Percentiles rank a stretch among this genome's conserved stretches.
Conservation (phyloP, 2,329 filamentous ascomycete genomes). For the Fusarium caatingaense region DNA sequence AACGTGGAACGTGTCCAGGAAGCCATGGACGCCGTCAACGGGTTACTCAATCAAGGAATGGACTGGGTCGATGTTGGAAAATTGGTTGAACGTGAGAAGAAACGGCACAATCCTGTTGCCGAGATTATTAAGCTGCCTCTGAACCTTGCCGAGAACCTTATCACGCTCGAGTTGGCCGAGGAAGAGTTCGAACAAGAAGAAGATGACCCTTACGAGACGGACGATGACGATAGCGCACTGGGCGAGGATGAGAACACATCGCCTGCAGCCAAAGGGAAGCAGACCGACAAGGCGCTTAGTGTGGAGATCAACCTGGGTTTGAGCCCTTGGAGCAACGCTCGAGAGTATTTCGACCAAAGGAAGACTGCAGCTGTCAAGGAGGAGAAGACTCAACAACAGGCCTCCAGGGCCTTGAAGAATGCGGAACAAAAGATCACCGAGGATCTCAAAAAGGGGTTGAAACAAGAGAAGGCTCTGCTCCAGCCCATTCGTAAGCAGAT, state of each 20-base stretch:
- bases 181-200: constrained; percentile 72
- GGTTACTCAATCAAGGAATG: constrained; percentile 92
- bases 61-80: constrained; percentile 95
- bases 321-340: constrained; percentile 88
- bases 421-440: constrained; percentile 89
- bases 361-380: constrained; percentile 86
- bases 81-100: constrained; percentile 88
- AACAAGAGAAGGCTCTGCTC: constrained; percentile 90
- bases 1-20: constrained; percentile 93
- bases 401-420: constrained; percentile 84
- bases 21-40: constrained; percentile 91
- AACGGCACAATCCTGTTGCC: constrained; percentile 83
- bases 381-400: constrained; percentile 85
- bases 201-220: constrained; percentile 71
- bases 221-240: constrained; percentile 68
- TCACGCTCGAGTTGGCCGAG: constrained; percentile 83
- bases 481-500: constrained; percentile 84
- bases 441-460: constrained; percentile 87
- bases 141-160: constrained; percentile 88
- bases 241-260: constrained; percentile 52
- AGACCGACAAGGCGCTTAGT: constrained; percentile 66
- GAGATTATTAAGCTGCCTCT: constrained; percentile 87
- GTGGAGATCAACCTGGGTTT: constrained; percentile 88
- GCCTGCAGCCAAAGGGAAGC: constrained; percentile 52
- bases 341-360: constrained; percentile 92